Evolutionary conservation across 179 eudicot genomes (phyloP).

Genomic region (Actinidia polygama): DNA sequence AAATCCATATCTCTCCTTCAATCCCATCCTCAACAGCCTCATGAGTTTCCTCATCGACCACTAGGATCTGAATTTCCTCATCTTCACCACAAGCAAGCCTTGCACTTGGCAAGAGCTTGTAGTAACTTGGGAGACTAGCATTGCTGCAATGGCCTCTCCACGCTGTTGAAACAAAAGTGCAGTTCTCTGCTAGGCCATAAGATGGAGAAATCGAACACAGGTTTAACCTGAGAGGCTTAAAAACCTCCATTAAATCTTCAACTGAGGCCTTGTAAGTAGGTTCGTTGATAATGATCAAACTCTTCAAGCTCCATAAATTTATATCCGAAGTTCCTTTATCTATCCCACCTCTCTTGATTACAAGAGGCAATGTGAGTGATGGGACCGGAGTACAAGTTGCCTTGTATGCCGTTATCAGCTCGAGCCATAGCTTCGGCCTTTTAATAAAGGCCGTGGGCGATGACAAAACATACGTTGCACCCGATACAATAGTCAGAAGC

Average conservation of each 20-base stretch:
- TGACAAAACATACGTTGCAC: conserved; percentile 48
- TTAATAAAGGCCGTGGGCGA: conserved; percentile 45
- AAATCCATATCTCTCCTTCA: conserved; percentile 60
- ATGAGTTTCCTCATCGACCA: conserved; percentile 46
- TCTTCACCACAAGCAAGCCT: conserved; percentile 35
- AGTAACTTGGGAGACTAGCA: conserved; percentile 33
- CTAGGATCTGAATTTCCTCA: conserved; percentile 35
- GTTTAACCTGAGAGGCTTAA: conserved; percentile 38
- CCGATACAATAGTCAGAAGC: conserved; percentile 43
- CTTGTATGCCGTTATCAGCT: conserved; percentile 43
- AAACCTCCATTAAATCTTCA: conserved; percentile 41
- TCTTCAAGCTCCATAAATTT: conserved; percentile 41
- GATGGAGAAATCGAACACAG: conserved; percentile 46
- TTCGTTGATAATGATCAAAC: conserved; percentile 51
- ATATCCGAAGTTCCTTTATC: conserved; percentile 26
- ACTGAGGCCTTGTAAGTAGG: conserved; percentile 40
- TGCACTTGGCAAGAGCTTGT: conserved; percentile 49
- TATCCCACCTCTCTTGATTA: no score
- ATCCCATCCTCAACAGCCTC: conserved; percentile 43
- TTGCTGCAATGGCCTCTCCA: conserved; percentile 32
- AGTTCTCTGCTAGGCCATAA: conserved; percentile 55
- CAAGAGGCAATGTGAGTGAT: conserved; percentile 49
- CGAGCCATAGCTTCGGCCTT: conserved; percentile 55
- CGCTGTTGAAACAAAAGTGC: conserved; percentile 55
- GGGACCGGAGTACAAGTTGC: conserved; percentile 58